Conservation (phyloP, 164 flowering plant genomes). For the Vitis labrusca region DNA sequence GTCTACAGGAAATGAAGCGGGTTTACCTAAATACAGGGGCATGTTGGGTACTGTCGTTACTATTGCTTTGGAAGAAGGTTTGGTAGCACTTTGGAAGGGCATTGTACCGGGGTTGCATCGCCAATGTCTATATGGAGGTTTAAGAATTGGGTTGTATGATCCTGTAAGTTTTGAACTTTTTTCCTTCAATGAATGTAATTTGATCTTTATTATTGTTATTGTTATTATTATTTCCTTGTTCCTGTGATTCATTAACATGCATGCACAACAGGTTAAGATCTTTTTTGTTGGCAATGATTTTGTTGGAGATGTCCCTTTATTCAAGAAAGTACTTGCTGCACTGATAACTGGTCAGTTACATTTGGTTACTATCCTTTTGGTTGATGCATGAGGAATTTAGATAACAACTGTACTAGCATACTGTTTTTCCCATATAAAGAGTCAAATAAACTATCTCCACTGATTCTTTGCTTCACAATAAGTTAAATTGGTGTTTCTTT, state of each 20-base stretch:
- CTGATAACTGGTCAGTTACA: conserved; percentile 69
- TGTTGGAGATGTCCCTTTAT: conserved; percentile 69
- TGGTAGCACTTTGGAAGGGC: conserved; percentile 88
- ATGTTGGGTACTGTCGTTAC: conserved; percentile 78
- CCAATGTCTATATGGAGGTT: conserved; percentile 85
- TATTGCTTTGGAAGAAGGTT: conserved; percentile 91
- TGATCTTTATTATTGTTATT: not conserved
- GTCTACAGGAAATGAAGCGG: conserved; percentile 44
- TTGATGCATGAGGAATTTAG: not conserved
- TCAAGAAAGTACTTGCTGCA: conserved; percentile 81
- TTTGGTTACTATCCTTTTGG: not conserved
- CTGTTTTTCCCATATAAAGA: not conserved
- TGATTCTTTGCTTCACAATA: not conserved
- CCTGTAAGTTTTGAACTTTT: conserved; percentile 55
- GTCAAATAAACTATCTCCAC: not conserved
- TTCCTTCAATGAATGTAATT: not conserved
- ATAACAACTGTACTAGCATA: too few species aligned
- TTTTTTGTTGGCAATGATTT: conserved; percentile 65
- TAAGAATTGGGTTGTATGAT: conserved; percentile 88
- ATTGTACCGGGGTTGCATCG: conserved; percentile 92
- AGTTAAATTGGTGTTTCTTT: not conserved
- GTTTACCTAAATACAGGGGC: conserved; percentile 74
- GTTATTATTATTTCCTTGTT: not conserved
- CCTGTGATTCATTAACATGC: not conserved
- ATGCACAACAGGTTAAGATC: conserved; percentile 59